These are phyloP conservation scores for Colletotrichum cuscutae DNA, from an alignment of 2,329 filamentous ascomycete species.

Conservation along the genomic window DNA sequence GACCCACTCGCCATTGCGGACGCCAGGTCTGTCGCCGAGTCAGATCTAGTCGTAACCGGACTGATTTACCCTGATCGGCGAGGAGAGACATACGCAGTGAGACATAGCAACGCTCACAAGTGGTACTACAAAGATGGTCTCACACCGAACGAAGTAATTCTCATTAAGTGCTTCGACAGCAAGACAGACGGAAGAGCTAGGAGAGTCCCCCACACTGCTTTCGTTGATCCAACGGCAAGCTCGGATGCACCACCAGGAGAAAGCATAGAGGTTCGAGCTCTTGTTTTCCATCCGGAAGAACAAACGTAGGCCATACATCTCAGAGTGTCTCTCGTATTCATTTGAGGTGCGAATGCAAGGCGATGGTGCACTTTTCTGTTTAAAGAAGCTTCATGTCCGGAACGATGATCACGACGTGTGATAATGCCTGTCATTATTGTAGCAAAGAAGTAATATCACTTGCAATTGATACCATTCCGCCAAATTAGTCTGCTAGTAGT, in stretches of 20 bases:
- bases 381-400: background rate
- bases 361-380: background rate
- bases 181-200: slow-evolving; percentile 64
- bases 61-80: slow-evolving; percentile 62
- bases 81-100: slow-evolving; percentile 61
- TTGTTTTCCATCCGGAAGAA: slow-evolving; percentile 62
- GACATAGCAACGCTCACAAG: slow-evolving; percentile 52
- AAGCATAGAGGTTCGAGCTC: slow-evolving; percentile 66
- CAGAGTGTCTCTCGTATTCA: background rate
- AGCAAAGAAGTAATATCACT: background rate
- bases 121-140: slow-evolving; percentile 66
- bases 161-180: slow-evolving; percentile 72
- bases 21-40: slow-evolving; percentile 58
- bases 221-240: slow-evolving; percentile 56
- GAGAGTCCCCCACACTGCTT: slow-evolving; percentile 65
- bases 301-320: background rate
- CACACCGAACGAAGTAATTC: slow-evolving; percentile 61
- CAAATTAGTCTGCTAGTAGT: no score
- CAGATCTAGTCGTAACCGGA: slow-evolving; percentile 58
- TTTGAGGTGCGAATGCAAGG: background rate
- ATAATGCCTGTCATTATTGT: background rate
- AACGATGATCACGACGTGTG: background rate
- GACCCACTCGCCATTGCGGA: slow-evolving; percentile 66
- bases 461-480: no score
- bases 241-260: slow-evolving; percentile 61